These are phyloP conservation scores for Nitzschia sp. DNA, from an alignment of 108 stramenopile genomes.

Conservation along the genomic window DNA sequence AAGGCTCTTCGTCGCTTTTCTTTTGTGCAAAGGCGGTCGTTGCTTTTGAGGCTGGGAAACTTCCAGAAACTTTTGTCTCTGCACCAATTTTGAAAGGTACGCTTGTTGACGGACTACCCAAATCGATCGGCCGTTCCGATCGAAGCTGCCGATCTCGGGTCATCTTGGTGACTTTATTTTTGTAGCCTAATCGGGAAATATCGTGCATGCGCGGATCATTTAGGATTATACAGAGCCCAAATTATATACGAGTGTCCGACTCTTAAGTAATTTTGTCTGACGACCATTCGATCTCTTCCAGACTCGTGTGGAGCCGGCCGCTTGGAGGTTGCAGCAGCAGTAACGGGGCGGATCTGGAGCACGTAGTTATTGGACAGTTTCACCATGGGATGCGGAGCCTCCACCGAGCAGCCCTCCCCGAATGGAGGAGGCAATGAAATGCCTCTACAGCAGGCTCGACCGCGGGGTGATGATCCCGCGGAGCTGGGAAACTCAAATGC, in stretches of 20 bases:
- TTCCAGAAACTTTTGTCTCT: too few species aligned
- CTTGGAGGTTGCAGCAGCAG: not conserved
- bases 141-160: constrained; percentile 6
- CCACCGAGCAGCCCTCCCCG: constrained; percentile 29
- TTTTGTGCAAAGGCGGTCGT: too few species aligned
- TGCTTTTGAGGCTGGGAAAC: too few species aligned
- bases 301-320: not conserved
- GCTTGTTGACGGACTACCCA: too few species aligned
- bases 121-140: not conserved
- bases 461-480: constrained; percentile 34
- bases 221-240: not conserved
- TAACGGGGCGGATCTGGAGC: not conserved
- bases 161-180: constrained; percentile 21
- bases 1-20: too few species aligned
- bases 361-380: not conserved
- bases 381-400: constrained; percentile 62
- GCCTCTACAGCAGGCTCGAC: constrained; percentile 8
- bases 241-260: not conserved
- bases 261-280: constrained; percentile 21
- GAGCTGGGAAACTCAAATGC: constrained; percentile 42
- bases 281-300: not conserved
- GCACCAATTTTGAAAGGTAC: not conserved
- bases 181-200: constrained; percentile 4
- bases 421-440: constrained; percentile 11
- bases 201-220: not conserved